Evolutionary conservation across 495 filamentous ascomycete genomes (phyloP).

Genomic region (Chaetomidium leptoderma): DNA sequence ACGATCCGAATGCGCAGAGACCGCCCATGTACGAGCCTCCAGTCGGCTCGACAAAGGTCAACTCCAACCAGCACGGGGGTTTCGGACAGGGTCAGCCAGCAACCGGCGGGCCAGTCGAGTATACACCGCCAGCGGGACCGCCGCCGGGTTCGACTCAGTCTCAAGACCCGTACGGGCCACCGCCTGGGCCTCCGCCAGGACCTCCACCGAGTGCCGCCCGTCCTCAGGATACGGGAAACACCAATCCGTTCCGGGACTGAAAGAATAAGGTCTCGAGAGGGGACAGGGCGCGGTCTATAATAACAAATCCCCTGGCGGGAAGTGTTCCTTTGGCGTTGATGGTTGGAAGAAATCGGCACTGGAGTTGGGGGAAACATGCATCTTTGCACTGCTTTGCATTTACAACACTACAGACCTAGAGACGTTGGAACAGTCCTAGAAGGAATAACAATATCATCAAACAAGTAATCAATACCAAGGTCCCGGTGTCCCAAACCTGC

Average conservation of each 20-base stretch:
- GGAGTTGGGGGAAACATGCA: not conserved
- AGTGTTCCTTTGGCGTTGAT: not conserved
- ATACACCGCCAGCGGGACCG: slow-evolving; percentile 44
- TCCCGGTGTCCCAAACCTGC: not conserved
- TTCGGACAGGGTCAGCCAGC: slow-evolving; percentile 28
- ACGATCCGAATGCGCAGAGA: slow-evolving; percentile 44
- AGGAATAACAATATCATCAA: not conserved
- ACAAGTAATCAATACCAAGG: not conserved
- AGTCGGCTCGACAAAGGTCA: slow-evolving; percentile 51
- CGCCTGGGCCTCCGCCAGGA: slow-evolving; percentile 36
- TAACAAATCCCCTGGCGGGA: not conserved
- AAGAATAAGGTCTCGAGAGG: not conserved
- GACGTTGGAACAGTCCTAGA: not conserved
- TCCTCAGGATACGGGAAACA: slow-evolving; percentile 24
- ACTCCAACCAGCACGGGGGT: slow-evolving; percentile 48
- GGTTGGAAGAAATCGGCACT: not conserved
- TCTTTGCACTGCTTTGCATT: slow-evolving; percentile 5
- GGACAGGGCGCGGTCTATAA: not conserved
- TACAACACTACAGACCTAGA: slow-evolving; percentile 4
- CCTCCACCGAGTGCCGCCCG: slow-evolving; percentile 32
- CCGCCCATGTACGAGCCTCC: slow-evolving; percentile 56
- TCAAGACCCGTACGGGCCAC: slow-evolving; percentile 18
- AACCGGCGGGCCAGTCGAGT: slow-evolving; percentile 23
- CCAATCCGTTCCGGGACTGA: slow-evolving; percentile 26
- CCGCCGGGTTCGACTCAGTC: slow-evolving; percentile 31